Percentiles rank a stretch among this genome's conserved stretches.
phyloP scores from a whole-genome alignment of 176 grass and related monocot species.

The Thalia dealbata region DNA sequence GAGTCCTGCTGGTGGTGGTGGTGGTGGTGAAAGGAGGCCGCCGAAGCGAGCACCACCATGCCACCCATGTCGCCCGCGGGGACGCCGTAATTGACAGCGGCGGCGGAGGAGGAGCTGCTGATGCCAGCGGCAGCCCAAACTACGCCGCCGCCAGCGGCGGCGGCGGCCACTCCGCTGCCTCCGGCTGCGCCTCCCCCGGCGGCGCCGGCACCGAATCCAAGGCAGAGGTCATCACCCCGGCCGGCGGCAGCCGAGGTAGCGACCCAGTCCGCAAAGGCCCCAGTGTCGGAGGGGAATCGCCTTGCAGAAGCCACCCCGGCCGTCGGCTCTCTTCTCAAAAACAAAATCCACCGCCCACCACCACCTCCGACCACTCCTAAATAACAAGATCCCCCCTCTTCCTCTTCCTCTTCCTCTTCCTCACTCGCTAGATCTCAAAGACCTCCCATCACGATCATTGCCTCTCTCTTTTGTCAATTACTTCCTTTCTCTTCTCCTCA shows the following conservation, averaged over 20 bases:
- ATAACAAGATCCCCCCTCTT: too few species aligned
- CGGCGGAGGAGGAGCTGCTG: not conserved
- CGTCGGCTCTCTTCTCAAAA: not conserved
- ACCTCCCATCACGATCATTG: too few species aligned
- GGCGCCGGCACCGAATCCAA: constrained; percentile 75
- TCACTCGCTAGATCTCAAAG: too few species aligned
- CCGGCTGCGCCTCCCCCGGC: constrained; percentile 19
- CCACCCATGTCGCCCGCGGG: constrained; percentile 49
- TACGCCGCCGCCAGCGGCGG: constrained; percentile 5
- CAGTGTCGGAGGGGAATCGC: constrained; percentile 66
- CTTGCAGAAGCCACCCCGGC: constrained; percentile 87
- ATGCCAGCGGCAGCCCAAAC: not conserved
- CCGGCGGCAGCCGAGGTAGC: constrained; percentile 39
- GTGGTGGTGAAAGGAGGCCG: constrained; percentile 31
- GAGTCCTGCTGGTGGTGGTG: constrained; percentile 25
- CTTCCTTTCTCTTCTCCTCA: too few species aligned
- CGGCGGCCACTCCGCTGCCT: constrained; percentile 3
- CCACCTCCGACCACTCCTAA: too few species aligned
- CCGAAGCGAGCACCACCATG: constrained; percentile 49
- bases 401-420: too few species aligned
- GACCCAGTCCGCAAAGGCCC: constrained; percentile 66
- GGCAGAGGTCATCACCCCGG: constrained; percentile 65
- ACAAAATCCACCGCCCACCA: too few species aligned
- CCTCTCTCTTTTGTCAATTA: too few species aligned
- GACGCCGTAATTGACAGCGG: constrained; percentile 50